phyloP scores from a whole-genome alignment of 2,329 filamentous ascomycete species.

The Curvularia hawaiiensis region DNA sequence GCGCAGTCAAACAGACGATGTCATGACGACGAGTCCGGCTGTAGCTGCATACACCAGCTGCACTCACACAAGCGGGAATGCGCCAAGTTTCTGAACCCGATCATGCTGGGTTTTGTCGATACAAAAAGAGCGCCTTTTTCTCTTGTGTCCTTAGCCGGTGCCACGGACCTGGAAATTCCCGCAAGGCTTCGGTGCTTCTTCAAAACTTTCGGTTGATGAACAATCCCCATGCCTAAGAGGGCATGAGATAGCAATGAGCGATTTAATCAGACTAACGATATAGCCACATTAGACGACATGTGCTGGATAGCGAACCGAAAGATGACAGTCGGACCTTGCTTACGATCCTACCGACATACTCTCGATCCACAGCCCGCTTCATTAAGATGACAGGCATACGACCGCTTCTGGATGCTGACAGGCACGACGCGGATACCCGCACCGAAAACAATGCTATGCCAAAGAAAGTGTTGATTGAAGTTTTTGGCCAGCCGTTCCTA shows the following conservation, averaged over 20 bases:
- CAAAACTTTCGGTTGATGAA: background rate
- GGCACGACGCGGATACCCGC: background rate
- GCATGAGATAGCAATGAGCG: background rate
- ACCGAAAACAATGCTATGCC: background rate
- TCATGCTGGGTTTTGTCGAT: background rate
- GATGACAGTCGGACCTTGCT: background rate
- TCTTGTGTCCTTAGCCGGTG: background rate
- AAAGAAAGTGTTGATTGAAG: background rate
- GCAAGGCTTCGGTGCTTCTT: background rate
- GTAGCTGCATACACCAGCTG: background rate
- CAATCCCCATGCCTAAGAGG: background rate
- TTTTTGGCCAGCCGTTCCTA: background rate
- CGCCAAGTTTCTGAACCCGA: background rate
- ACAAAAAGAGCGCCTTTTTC: background rate
- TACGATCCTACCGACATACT: background rate
- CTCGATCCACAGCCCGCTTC: background rate
- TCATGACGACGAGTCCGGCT: background rate
- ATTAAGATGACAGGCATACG: background rate
- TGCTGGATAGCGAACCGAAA: background rate
- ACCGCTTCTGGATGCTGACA: background rate
- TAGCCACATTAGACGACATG: background rate
- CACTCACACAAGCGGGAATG: background rate
- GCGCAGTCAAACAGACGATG: background rate
- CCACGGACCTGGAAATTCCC: background rate
- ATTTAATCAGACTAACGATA: background rate